Conservation (phyloP, 2,329 filamentous ascomycete species). For the Trichoderma endophyticum region DNA sequence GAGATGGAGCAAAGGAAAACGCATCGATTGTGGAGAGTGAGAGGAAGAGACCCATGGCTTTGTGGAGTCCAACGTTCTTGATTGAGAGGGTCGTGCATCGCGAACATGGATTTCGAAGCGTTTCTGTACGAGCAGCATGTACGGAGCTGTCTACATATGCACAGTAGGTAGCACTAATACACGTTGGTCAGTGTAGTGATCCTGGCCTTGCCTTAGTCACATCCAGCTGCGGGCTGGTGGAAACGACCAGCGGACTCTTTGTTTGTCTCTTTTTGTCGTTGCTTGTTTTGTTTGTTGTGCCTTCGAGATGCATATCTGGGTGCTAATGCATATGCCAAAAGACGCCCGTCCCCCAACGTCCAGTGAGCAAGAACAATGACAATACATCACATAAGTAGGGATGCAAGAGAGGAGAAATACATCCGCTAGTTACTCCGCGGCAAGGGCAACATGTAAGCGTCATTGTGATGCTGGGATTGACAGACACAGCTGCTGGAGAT, state of each 20-base stretch:
- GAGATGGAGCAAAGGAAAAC: conserved; percentile 2
- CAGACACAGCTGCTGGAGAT: not conserved
- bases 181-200: not conserved
- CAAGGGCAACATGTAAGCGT: not conserved
- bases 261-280: too few species aligned
- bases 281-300: not conserved
- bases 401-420: conserved; percentile 7
- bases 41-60: not conserved
- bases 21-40: not conserved
- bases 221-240: not conserved
- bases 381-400: not conserved
- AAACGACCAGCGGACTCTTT: not conserved
- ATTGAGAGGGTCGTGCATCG: conserved; percentile 16
- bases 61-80: conserved; percentile 7
- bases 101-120: not conserved
- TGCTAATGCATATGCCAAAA: conserved; percentile 7
- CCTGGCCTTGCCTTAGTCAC: not conserved
- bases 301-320: not conserved
- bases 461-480: not conserved
- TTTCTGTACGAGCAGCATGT: not conserved
- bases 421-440: not conserved
- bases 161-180: not conserved
- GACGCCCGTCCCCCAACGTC: not conserved
- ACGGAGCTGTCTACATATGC: not conserved
- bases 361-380: not conserved